Evolutionary conservation across 192 early-diverging fungal species (phyloP), one percentile per base, ranked within the genome.

Genomic region (Umbelopsis isabellina): DNA sequence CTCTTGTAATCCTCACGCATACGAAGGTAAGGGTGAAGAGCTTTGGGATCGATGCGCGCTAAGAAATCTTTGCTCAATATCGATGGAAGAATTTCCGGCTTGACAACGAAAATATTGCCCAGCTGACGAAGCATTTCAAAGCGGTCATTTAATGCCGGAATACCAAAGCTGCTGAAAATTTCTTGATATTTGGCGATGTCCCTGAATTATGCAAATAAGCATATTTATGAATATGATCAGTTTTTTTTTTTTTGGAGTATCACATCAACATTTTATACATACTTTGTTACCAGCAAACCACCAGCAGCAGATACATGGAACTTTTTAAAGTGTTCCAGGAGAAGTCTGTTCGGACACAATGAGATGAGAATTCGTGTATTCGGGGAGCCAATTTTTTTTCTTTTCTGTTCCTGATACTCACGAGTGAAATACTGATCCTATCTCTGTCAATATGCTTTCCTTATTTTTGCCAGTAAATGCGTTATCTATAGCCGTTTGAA

Each of bases 171-270:
- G 50, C 83, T 76, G 46, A 99, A 88, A 0, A 87, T 78, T 80
- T 98, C 92, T 76, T 94, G 97, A 80, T 99, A 99, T 72, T 89
- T 93, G 6, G 95, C 88, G 58, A 99, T 89, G 75, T 99, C 97
- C 75, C 92, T 94, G 49, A 33, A n/a, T 66, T 18, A 51, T 45
- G 49, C 41, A 22, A 37, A 18, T 27, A 50, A 52, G 6, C 37
- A 21, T 9, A 33, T 22, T 25, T 18, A 20, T 11, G 16, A 58
- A 18, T 55, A 21, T 27, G 18, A 21, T n/a, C 12, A 41, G 16
- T 23, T 18, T 35, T 71, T 71, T 18, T 35, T 71, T 71, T 47
- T 71, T 58, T 12, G 8, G 65, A 22, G 50, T 15, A 23, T 53
- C 15, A 47, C 12, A 52, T 47, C 48, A 70, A 45, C 23, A 21